These are phyloP conservation scores for Penicillium glabrum DNA, from an alignment of 2,329 filamentous ascomycete species.

Conservation along the genomic window DNA sequence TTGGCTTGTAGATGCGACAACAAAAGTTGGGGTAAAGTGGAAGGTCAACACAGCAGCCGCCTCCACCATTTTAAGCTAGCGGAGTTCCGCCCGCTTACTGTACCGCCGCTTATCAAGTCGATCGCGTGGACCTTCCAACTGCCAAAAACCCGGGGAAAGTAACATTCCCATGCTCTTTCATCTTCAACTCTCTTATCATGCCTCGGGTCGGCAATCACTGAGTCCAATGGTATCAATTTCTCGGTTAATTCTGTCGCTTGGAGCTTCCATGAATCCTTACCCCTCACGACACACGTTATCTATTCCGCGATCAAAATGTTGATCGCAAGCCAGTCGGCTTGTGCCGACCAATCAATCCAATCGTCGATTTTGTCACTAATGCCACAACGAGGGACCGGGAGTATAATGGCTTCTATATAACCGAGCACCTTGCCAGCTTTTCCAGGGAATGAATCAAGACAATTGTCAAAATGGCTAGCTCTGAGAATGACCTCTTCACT, in stretches of 20 bases:
- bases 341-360: slow-evolving; percentile 4
- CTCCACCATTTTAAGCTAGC: neutral
- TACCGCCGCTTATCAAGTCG: neutral
- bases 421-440: neutral
- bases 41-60: neutral
- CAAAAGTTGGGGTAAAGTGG: neutral
- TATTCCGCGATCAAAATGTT: neutral
- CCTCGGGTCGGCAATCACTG: neutral
- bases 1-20: neutral
- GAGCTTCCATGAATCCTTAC: slow-evolving; percentile 14
- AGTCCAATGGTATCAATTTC: neutral
- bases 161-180: slow-evolving; percentile 8
- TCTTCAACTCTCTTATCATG: neutral
- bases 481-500: slow-evolving; percentile 18
- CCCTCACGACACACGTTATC: slow-evolving; percentile 6
- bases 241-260: slow-evolving; percentile 12
- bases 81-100: neutral
- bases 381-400: neutral
- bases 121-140: slow-evolving; percentile 21
- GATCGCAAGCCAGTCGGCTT: slow-evolving; percentile 3
- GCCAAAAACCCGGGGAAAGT: slow-evolving; percentile 3
- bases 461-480: slow-evolving; percentile 11
- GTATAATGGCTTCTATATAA: neutral
- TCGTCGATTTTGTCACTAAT: neutral
- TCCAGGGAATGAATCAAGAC: neutral